A percentile compares a stretch with the other conserved stretches of the same genome.
Evolutionary conservation across 306 rosid species (phyloP).

Genomic region (Citrullus colocynthis): DNA sequence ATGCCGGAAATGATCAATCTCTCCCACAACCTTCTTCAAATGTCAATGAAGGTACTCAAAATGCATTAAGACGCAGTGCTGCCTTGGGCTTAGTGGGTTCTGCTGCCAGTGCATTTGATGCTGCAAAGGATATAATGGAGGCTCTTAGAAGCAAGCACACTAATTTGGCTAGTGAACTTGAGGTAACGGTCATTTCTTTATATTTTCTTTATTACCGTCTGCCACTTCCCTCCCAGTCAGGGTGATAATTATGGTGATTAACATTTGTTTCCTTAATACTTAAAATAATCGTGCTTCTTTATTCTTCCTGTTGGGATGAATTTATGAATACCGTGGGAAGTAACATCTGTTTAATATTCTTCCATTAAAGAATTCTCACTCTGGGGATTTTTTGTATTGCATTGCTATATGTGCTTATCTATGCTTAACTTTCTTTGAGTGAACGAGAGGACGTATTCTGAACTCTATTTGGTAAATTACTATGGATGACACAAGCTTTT

Average conservation of each 20-base stretch:
- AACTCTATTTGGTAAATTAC: neutral
- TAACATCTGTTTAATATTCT: neutral
- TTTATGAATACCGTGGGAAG: neutral
- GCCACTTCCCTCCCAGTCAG: neutral
- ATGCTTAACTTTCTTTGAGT: neutral
- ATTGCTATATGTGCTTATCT: neutral
- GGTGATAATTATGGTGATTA: neutral
- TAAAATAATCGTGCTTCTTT: neutral
- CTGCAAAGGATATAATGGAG: slow-evolving; percentile 99
- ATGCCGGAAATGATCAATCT: slow-evolving; percentile 68
- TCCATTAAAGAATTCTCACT: neutral
- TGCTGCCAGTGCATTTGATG: slow-evolving; percentile 97
- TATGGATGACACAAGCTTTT: neutral
- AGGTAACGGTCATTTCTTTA: slow-evolving; percentile 35
- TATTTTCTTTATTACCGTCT: neutral
- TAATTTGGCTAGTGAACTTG: slow-evolving; percentile 95
- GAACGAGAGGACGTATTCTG: neutral
- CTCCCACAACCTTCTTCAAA: slow-evolving; percentile 74
- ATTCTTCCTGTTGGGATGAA: neutral
- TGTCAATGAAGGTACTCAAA: slow-evolving; percentile 72
- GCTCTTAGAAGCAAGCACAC: slow-evolving; percentile 97
- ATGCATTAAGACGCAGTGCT: slow-evolving; percentile 72
- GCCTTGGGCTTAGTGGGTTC: slow-evolving; percentile 85
- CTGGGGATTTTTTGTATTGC: neutral
- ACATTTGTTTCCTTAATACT: neutral